Evolutionary conservation across 1,284 basidiomycete species (phyloP).

Genomic region (Gymnopus androsaceus): DNA sequence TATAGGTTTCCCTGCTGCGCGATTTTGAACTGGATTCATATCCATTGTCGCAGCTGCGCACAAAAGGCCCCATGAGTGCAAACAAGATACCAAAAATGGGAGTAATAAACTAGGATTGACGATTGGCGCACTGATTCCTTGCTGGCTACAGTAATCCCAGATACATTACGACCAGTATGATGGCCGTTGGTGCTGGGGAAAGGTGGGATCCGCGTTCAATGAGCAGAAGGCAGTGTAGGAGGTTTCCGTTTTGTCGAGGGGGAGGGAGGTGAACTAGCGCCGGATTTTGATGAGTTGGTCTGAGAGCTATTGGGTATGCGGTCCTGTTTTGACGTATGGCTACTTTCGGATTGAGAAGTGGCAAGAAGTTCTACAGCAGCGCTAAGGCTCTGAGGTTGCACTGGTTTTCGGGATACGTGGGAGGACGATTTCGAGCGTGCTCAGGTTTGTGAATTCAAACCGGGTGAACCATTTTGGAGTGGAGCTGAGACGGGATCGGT

Average conservation of each 20-base stretch:
- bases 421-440: conserved; percentile 51
- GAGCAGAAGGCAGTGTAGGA: conserved; percentile 41
- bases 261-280: conserved; percentile 27
- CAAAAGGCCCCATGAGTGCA: conserved; percentile 18
- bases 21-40: conserved; percentile 72
- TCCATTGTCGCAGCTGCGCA: conserved; percentile 66
- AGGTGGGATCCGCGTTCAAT: conserved; percentile 38
- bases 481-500: not conserved
- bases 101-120: conserved; percentile 57
- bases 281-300: conserved; percentile 14
- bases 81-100: conserved; percentile 3
- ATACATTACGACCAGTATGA: conserved; percentile 35
- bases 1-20: conserved; percentile 67
- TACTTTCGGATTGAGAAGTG: conserved; percentile 47
- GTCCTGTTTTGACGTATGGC: too few species aligned
- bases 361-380: conserved; percentile 58
- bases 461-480: conserved; percentile 22
- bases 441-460: too few species aligned
- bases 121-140: conserved; percentile 68
- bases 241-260: conserved; percentile 27
- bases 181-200: conserved; percentile 32
- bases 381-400: conserved; percentile 55
- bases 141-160: conserved; percentile 52
- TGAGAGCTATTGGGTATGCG: too few species aligned
- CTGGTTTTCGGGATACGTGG: conserved; percentile 46